phyloP scores from a whole-genome alignment of 805 yeast species.

The Spathaspora gorwiae region DNA sequence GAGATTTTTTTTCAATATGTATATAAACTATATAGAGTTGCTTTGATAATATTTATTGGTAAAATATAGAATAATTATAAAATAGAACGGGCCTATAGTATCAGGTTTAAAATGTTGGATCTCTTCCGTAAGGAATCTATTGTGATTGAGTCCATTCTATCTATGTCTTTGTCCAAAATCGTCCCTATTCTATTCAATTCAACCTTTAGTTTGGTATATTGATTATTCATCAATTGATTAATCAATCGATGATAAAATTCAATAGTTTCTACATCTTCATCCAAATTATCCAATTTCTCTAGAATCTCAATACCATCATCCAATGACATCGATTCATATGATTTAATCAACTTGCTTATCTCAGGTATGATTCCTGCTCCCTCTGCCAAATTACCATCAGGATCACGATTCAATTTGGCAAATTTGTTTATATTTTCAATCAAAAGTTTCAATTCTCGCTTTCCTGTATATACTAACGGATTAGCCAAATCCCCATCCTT shows the following conservation, averaged over 20 bases:
- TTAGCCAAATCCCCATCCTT: constrained; percentile 22
- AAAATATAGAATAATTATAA: background rate
- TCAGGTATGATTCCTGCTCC: constrained; percentile 28
- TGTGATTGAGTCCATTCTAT: constrained; percentile 34
- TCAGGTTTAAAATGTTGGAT: constrained; percentile 41
- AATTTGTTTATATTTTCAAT: constrained; percentile 24
- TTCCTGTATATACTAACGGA: constrained; percentile 26
- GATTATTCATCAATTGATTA: constrained; percentile 42
- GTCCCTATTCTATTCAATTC: constrained; percentile 46
- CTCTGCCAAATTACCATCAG: constrained; percentile 27
- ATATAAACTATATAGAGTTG: background rate
- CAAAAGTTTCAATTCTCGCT: constrained; percentile 15
- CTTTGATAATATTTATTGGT: background rate
- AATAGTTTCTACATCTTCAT: background rate
- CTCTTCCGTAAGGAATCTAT: constrained; percentile 50
- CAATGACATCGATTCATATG: background rate
- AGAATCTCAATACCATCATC: background rate
- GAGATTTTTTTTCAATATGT: background rate
- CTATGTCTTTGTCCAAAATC: constrained; percentile 32
- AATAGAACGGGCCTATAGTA: background rate
- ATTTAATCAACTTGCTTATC: constrained; percentile 8
- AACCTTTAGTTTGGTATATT: constrained; percentile 34
- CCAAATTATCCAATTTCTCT: constrained; percentile 1
- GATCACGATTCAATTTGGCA: constrained; percentile 23
- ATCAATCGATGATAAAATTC: constrained; percentile 47